These are phyloP conservation scores for Mariannaea elegans DNA, from an alignment of 2,329 filamentous ascomycete species.

Conservation along the genomic window DNA sequence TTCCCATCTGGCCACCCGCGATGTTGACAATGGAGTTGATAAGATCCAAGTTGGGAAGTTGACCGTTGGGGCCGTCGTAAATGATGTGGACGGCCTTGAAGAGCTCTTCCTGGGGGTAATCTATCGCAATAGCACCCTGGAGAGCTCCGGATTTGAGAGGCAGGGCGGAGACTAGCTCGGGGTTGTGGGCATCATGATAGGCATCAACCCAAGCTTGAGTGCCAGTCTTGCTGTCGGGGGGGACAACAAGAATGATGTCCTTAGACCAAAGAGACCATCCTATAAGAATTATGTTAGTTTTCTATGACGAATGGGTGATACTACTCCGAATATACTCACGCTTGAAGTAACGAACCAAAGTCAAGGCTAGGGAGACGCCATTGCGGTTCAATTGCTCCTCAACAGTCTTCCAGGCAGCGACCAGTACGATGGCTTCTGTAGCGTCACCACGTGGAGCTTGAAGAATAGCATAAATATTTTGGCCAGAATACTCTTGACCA, in stretches of 20 bases:
- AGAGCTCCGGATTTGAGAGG: slow-evolving; percentile 92
- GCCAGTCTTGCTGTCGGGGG: slow-evolving; percentile 87
- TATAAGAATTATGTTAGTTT: slow-evolving; percentile 43
- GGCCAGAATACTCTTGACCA: slow-evolving; percentile 76
- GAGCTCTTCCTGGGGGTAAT: slow-evolving; percentile 84
- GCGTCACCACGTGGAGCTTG: slow-evolving; percentile 95
- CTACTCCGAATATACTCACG: slow-evolving; percentile 53
- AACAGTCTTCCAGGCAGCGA: slow-evolving; percentile 88
- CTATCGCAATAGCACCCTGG: slow-evolving; percentile 91
- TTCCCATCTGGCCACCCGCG: slow-evolving; percentile 90
- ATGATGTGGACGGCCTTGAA: slow-evolving; percentile 91
- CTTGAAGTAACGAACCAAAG: slow-evolving; percentile 93
- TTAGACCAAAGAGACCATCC: slow-evolving; percentile 99
- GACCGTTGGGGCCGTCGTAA: slow-evolving; percentile 95
- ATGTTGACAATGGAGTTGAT: slow-evolving; percentile 94
- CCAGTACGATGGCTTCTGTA: slow-evolving; percentile 93
- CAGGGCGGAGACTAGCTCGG: slow-evolving; percentile 74
- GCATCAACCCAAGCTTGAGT: slow-evolving; percentile 98
- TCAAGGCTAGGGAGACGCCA: slow-evolving; percentile 85
- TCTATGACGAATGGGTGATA: neutral
- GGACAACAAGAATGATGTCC: slow-evolving; percentile 92
- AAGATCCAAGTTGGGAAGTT: slow-evolving; percentile 93
- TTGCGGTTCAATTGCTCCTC: slow-evolving; percentile 83
- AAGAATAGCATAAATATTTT: slow-evolving; percentile 93
- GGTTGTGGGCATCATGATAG: slow-evolving; percentile 89